A percentile compares a stretch with the other conserved stretches of the same genome.
phyloP scores from a whole-genome alignment of 257 asterid species.

The Solanum okadae region DNA sequence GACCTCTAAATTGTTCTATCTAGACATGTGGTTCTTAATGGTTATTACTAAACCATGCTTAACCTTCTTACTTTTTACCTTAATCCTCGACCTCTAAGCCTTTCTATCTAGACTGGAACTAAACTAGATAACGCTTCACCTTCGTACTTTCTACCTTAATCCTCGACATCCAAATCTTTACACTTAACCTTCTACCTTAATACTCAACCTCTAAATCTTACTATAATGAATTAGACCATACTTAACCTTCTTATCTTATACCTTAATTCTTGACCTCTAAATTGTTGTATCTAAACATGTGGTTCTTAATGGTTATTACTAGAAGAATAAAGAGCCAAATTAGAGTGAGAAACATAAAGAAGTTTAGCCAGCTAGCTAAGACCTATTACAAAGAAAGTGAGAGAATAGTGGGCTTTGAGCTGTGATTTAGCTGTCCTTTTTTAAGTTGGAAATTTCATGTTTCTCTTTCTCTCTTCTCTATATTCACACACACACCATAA shows the following conservation, averaged over 20 bases:
- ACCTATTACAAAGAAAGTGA: constrained; percentile 1
- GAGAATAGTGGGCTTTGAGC: constrained; percentile 73
- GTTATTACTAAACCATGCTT: too few species aligned
- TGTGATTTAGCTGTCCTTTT: constrained; percentile 74
- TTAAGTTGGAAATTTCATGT: constrained; percentile 3
- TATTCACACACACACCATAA: constrained; percentile 17
- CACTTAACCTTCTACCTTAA: too few species aligned
- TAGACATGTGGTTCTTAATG: too few species aligned
- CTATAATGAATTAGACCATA: background rate
- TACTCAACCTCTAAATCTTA: too few species aligned
- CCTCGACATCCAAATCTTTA: too few species aligned
- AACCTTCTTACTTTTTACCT: background rate
- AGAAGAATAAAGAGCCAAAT: background rate
- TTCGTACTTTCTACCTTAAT: too few species aligned
- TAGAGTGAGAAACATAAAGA: background rate
- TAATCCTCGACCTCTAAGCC: too few species aligned
- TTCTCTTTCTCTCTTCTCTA: constrained; percentile 6
- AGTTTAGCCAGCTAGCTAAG: background rate
- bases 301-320: background rate
- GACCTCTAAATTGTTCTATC: too few species aligned
- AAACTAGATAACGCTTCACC: too few species aligned
- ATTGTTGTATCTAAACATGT: background rate
- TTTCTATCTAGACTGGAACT: too few species aligned
- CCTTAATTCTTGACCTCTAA: background rate
- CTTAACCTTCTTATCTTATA: background rate